Base-by-base conservation (phyloP, 1,284 basidiomycete species). In the Trichosporon inkin region DNA sequence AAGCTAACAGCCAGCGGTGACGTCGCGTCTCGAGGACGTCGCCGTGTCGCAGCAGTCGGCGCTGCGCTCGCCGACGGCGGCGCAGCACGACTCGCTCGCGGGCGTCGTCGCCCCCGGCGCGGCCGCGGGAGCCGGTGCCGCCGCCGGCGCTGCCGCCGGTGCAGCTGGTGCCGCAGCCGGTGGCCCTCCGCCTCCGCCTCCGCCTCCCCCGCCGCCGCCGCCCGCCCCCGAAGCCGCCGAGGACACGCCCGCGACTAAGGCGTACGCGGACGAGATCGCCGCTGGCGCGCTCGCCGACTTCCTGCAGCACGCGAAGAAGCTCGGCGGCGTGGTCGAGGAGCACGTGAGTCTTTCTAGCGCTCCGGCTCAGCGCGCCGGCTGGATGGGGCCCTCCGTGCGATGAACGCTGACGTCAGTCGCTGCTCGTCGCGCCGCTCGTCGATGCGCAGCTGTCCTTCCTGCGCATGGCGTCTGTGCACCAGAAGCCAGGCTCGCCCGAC, bases 21-120 rank as follows among this genome's bases (percentile, higher is more conserved):
- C 93, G 8, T 92, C 91, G 55, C 86, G 95, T 56, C 85, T 99
- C 28, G 95, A 99, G 79, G 95, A 99, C 74, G 83, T 97, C 62
- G 89, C 88, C 56, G 77, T 82, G 61, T 80, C 81, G 28, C 73
- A 72, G 53, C 67, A 70, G 13, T 66, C 73, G 16, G 56, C 68
- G 17, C 58, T 71, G 40, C 64, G 68, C 51, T 71, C 71, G 3
- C 65, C 74, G 2, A 75, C 71, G 11, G 44, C 79, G 80, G 55
- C 78, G 39, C 52, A 74, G 47, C 70, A 78, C 60, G 68, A 78
- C 51, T 61, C 60, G 24, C 54, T 77, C 39, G 74, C 69, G 63
- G 68, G 70, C 40, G 71, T 71, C 52, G 68, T 67, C 62, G 64
- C 75, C 22, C 60, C 67, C 10, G 55, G 63, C 70, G 41, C 76